Base-by-base conservation (phyloP, 1,284 basidiomycete genomes). In the Tilletia walkeri region DNA sequence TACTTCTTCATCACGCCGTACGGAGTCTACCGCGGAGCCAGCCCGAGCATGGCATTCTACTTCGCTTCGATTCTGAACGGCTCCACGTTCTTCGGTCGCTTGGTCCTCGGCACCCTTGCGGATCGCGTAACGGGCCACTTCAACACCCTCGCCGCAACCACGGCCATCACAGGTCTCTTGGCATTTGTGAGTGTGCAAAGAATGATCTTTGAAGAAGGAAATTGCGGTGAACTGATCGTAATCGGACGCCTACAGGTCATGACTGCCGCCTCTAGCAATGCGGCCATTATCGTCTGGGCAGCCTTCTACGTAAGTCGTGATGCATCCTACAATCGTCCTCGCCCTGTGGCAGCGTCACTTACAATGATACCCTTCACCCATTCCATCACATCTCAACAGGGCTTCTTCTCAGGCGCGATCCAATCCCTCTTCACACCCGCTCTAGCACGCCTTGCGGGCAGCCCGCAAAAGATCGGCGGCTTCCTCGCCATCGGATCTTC, bases 1-100 rank as follows among this genome's bases (percentile, higher is more conserved):
- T 66, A 48, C 41, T 48, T 66, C 47, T 69, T 50, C 68, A 48
- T 69, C 63, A 65, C 68, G 7, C 68, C 63, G 36, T 69, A 69
- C 68, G 68, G 38, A 14, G 39, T 69, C 41, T 54, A 24, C 12
- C 38, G 63, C 20, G 68, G 68, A 7, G 41, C 63, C 38, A 66
- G 63, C 48, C 34, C 68, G 10, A 36, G 39, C 14, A 9, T 47
- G 34, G 68, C 56, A 20, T 69, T 69, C 68, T 69, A 69, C 63
- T 54, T 34, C 39, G 47, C 68, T 16, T 59, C 68, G 18, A 56
- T 69, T 47, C 45, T 69, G n/a, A 69, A 69, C 45, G 68, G 54
- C 38, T 50, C 63, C 59, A 50, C 68, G 20, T 69, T 69, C 59
- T 47, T 66, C 66, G 68, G 68, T 54, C 56, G 68, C 20, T 66